Percentiles rank a stretch among this genome's conserved stretches.
Conservation (phyloP, 2,329 filamentous ascomycete species). For the Fusarium sp. region DNA sequence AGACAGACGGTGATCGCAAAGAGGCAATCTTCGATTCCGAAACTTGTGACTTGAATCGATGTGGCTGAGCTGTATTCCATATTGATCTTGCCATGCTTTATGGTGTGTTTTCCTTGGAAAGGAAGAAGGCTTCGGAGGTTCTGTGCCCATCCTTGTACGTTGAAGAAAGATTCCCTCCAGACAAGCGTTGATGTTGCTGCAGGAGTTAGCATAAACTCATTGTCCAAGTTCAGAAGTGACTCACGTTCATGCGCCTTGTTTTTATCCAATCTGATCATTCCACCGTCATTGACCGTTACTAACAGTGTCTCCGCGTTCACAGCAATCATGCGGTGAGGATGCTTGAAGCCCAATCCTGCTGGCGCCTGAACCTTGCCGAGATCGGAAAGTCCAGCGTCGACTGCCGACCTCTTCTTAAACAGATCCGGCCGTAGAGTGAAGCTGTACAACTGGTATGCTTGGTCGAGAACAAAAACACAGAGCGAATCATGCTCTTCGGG, state of each 20-base stretch:
- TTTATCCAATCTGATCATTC: conserved; percentile 77
- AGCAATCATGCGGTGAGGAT: conserved; percentile 84
- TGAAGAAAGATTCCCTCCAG: conserved; percentile 81
- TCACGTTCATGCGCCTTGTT: conserved; percentile 63
- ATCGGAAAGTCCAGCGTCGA: conserved; percentile 80
- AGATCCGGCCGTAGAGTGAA: conserved; percentile 86
- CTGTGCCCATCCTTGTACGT: conserved; percentile 78
- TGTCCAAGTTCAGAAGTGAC: conserved; percentile 32
- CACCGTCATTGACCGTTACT: conserved; percentile 84
- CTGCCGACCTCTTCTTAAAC: conserved; percentile 77
- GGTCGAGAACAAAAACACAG: conserved; percentile 83
- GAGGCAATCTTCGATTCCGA: conserved; percentile 63
- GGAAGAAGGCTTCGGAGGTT: conserved; percentile 75
- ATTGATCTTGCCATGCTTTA: conserved; percentile 73
- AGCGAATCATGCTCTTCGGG: conserved; percentile 81
- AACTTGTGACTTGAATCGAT: conserved; percentile 67
- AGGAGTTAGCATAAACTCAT: conserved; percentile 13
- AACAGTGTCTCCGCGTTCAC: conserved; percentile 80
- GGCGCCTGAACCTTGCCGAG: conserved; percentile 81
- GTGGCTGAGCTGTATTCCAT: conserved; percentile 77
- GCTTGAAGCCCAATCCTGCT: conserved; percentile 80
- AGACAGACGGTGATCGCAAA: conserved; percentile 85
- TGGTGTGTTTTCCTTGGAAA: conserved; percentile 73
- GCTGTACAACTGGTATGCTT: conserved; percentile 83
- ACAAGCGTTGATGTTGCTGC: conserved; percentile 46